Base-by-base conservation (phyloP, 176 grass and related monocot genomes). In the Phoenix roebelenii region DNA sequence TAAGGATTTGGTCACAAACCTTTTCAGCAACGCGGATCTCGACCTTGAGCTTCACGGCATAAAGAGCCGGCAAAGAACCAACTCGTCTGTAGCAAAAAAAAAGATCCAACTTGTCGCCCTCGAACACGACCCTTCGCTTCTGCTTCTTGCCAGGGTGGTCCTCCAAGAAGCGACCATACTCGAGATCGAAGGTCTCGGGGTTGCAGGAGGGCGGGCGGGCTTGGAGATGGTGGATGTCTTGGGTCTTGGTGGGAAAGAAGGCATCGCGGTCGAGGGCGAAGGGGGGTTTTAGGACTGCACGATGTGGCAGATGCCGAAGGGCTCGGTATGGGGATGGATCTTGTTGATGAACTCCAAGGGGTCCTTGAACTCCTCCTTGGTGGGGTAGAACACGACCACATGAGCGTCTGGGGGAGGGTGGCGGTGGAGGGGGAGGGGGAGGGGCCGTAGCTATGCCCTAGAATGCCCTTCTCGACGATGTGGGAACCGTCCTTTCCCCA, bases 291-390 rank as follows among this genome's bases (percentile, higher is more conserved):
- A 95, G 16, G 80, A 86, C 1, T 61, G 86, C 16, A 95, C 90
- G 60, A 95, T 95, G 53, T 80, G 83, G 74, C 86, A 95, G 64
- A 95, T 86, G 23, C 90, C 90, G 54, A 83, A 95, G 23, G 68
- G 77, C 77, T 95, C 86, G 16, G 90, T 83, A 50, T 79, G 44
- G 3, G 85, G 86, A 15, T 86, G 82, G 53, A 82, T 82, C 15
- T 79, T 59, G 9, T 72, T 72, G 51, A 89, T 72, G 71, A 84
- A 20, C 20, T 20, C 20, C 20, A 20, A 20, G 20, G 20, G 20
- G 20, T 20, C 20, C 20, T 20, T 20, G 71, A 95, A 95, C n/a
- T 95, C 90, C 57, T 82, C 86, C 66, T 89, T 79, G 24, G 90
- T 83, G 22, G 90, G 85, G 73, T 61, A 67, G 80, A 89, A 95